Evolutionary conservation across 768 basidiomycete species (phyloP), one percentile per base, ranked within the genome.

Genomic region (Leccinellum rugosiceps): DNA sequence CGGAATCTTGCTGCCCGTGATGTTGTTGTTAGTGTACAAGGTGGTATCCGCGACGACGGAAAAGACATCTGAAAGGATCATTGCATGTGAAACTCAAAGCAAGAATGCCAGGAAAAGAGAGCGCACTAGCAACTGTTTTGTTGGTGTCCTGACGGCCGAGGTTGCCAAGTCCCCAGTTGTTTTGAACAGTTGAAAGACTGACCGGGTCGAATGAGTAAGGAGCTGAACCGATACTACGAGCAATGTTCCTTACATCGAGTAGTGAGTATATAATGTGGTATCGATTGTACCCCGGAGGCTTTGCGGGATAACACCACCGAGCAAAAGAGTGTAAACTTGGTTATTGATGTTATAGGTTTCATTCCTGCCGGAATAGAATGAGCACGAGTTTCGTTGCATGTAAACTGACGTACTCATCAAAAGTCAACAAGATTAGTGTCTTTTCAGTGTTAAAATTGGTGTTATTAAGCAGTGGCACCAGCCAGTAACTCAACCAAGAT

Each of bases 121-220:
- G 4, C 66, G 44, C 25, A 64, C 65, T 69, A 28, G 57, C n/a
- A 26, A 65, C 54, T 9, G 61, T 78, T 73, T 75, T 72, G 70
- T 83, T 83, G 47, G 78, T 80, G 62, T 85, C 83, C 34, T 75
- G 73, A 38, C 85, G 78, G 19, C 85, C 85, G 23, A 86, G 81
- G 11, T 80, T 82, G 35, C 78, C 78, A 31, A 87, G 80, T 6
- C 71, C 71, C 85, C 85, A 87, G 72, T 87, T 87, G 32, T 77
- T 76, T 69, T 85, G 67, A 26, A 85, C 76, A 21, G 84, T 82
- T 13, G 79, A 77, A 50, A 86, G 73, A 30, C 71, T 71, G 6
- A 30, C 17, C 35, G 10, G 10, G 51, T 50, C 43, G 32, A 31
- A 35, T 58, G 10, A 67, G 46, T 17, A 25, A 52, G 25, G 11